Evolutionary conservation across 2,329 filamentous ascomycete species (phyloP), one percentile per base, ranked within the genome.

Genomic region (Chaetomium strumarium): DNA sequence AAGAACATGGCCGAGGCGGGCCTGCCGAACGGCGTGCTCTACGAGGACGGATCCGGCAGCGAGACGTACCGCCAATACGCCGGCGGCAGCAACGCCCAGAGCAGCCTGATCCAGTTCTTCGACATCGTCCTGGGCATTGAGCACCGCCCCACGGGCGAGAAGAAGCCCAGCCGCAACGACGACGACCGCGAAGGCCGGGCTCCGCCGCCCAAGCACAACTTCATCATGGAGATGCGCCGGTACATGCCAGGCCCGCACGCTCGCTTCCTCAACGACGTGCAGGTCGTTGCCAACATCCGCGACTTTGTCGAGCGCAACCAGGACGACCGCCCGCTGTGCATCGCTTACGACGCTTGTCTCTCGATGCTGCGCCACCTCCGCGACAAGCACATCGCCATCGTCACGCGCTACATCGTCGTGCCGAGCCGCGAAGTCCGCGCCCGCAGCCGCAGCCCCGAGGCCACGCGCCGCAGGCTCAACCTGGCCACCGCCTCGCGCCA

Each of bases 1-100:
- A 96, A 96, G 78, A 97, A 97, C 68, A 99, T 96, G 93, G 83
- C 80, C 45, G 92, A 96, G 57, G 93, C 92, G 5, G 93, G 93
- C 13, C 77, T 99, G 10, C 91, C 93, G 0, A 76, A 85, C 55
- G 93, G 93, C 17, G 84, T 99, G 46, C 74, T 92, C 45, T 97
- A 96, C 67, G 90, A 96, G 60, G 82, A 90, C 58, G 89, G 86
- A 17, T 81, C 80, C 11, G 85, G 83, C 24, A 75, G 73, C 12
- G 77, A 83, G 31, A 73, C 78, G 4, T 95, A 90, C 66, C 84
- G 86, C 29, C 88, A 96, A 65, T 96, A 90, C 68, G 88, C 88
- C 56, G 93, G 93, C 38, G 93, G 93, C 30, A 96, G 90, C 72
- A 97, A 99, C 64, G 93, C 93, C 0, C 93, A 99, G 70, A 95